Percentiles rank a stretch among this genome's conserved stretches.
phyloP scores from a whole-genome alignment of 192 early-diverging fungal genomes.

The Coemansia sp. region DNA sequence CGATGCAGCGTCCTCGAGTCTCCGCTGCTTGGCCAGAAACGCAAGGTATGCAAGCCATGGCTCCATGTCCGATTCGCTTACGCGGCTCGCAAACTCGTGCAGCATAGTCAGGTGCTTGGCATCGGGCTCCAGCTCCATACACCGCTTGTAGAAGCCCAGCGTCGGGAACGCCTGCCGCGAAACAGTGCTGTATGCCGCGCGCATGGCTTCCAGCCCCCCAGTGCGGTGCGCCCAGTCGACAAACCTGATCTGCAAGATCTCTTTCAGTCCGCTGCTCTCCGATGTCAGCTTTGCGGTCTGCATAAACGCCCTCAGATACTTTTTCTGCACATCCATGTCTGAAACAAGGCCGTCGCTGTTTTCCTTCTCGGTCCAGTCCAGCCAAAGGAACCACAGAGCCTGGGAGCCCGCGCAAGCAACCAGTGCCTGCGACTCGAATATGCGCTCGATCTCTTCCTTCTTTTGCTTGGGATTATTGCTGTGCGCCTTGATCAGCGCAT shows the following conservation, averaged over 20 bases:
- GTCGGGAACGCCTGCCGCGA: constrained; percentile 61
- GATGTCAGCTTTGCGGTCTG: constrained; percentile 51
- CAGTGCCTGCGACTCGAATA: constrained; percentile 49
- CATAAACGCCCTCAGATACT: constrained; percentile 53
- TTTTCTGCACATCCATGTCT: constrained; percentile 49
- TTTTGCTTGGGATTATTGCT: not conserved
- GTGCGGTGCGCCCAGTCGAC: constrained; percentile 56
- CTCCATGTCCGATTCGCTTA: constrained; percentile 15
- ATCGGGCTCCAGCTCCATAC: constrained; percentile 61
- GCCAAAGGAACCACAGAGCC: constrained; percentile 47
- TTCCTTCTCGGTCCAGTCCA: constrained; percentile 41
- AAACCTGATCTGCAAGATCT: constrained; percentile 57
- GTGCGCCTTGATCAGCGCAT: not conserved
- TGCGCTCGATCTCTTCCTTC: constrained; percentile 38
- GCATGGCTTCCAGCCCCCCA: constrained; percentile 48
- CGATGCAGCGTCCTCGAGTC: constrained; percentile 17
- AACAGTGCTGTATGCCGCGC: constrained; percentile 55
- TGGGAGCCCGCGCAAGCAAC: constrained; percentile 31
- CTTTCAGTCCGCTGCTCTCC: constrained; percentile 50
- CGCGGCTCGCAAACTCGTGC: constrained; percentile 39
- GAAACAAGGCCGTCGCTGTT: constrained; percentile 3
- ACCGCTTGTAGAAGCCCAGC: constrained; percentile 59
- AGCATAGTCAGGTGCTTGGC: constrained; percentile 12
- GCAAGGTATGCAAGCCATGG: constrained; percentile 41
- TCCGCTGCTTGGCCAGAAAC: constrained; percentile 14